Percentiles rank a stretch among this genome's conserved stretches.
Conservation (phyloP, 306 rosid species). For the Chamaecrista fasciculata region DNA sequence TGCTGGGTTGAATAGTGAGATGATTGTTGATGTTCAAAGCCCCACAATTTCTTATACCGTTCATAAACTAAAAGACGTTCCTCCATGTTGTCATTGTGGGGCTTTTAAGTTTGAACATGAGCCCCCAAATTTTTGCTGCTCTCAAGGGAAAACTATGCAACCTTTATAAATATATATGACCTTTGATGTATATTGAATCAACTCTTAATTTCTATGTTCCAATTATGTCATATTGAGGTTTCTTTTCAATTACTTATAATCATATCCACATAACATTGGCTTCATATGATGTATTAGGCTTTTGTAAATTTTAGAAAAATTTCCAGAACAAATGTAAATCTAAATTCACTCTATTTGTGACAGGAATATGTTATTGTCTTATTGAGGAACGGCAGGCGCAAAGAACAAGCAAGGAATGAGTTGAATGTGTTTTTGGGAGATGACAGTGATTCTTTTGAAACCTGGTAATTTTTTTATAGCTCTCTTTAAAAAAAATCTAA, state of each 20-base stretch:
- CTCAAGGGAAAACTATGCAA: no score
- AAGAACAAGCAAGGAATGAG: constrained; percentile 80
- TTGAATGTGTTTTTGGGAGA: constrained; percentile 85
- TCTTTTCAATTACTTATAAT: background rate
- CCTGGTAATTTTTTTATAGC: constrained; percentile 63
- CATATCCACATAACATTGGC: background rate
- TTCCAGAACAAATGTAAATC: background rate
- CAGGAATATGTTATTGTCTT: constrained; percentile 96
- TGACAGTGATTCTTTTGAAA: constrained; percentile 80
- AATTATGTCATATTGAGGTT: background rate
- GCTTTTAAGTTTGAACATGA: no score
- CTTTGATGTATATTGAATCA: background rate
- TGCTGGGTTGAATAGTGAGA: no score
- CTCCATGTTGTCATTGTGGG: no score
- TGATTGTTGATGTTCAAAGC: no score
- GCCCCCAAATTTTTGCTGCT: no score
- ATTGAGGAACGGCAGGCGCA: constrained; percentile 83
- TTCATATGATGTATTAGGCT: background rate
- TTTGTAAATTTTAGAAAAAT: background rate
- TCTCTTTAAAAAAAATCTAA: constrained; percentile 7
- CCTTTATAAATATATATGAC: background rate
- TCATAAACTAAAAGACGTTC: no score
- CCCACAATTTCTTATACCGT: no score
- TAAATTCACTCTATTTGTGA: constrained; percentile 27
- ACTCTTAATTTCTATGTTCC: background rate